Conservation (phyloP, 1,139 yeast genomes). For the Candida neerlandica region DNA sequence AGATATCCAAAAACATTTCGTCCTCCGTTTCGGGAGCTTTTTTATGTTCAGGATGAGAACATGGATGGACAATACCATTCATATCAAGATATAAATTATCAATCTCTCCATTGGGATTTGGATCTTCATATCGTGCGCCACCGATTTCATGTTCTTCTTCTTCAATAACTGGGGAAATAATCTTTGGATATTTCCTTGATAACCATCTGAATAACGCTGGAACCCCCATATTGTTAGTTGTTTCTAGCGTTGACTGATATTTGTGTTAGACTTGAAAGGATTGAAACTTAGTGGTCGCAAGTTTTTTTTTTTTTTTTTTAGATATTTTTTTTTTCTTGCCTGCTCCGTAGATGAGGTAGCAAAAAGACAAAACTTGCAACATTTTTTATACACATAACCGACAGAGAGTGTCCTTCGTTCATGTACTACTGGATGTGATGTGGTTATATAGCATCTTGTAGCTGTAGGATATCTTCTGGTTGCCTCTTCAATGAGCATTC, state of each 20-base stretch:
- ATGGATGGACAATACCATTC: conserved; percentile 98
- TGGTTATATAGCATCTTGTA: no score
- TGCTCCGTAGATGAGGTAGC: no score
- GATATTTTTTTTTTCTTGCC: no score
- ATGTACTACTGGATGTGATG: no score
- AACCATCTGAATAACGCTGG: conserved; percentile 98
- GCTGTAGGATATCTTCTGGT: no score
- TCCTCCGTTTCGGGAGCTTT: conserved; percentile 95
- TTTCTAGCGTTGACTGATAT: no score
- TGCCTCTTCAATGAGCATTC: no score
- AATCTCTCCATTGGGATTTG: conserved; percentile 94
- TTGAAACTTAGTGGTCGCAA: background rate
- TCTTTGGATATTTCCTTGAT: conserved; percentile 90
- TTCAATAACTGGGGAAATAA: conserved; percentile 86
- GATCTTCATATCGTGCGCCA: conserved; percentile 66
- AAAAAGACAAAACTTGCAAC: no score
- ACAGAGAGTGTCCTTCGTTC: no score
- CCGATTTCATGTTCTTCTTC: conserved; percentile 56
- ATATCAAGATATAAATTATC: conserved; percentile 90
- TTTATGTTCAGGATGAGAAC: conserved; percentile 93
- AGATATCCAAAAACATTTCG: conserved; percentile 90
- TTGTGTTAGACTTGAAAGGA: background rate
- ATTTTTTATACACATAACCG: no score
- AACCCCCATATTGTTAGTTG: conserved; percentile 57
- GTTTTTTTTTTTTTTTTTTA: background rate